phyloP scores from a whole-genome alignment of 225 moss, liverwort and hornwort genomes.

The Physcomitrellopsis africana region DNA sequence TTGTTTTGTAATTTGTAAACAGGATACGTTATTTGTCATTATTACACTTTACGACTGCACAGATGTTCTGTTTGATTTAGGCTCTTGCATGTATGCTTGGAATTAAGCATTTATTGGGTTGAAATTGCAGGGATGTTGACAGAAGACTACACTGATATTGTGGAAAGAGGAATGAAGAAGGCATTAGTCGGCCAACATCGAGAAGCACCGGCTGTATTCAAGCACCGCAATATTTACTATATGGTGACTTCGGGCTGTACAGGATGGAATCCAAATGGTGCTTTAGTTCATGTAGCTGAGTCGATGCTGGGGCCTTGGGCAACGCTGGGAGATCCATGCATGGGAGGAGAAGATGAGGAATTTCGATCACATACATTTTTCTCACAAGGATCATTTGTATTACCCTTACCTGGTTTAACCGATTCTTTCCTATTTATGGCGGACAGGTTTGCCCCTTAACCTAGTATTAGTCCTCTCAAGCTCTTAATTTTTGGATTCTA shows the following conservation, averaged over 20 bases:
- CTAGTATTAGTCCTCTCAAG: conserved; percentile 3
- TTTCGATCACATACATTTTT: conserved; percentile 82
- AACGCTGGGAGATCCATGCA: conserved; percentile 83
- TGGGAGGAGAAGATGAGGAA: conserved; percentile 78
- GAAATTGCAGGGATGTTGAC: conserved; percentile 56
- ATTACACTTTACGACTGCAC: not conserved
- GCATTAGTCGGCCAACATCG: conserved; percentile 72
- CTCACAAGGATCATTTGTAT: conserved; percentile 92
- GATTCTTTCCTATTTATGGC: conserved; percentile 85
- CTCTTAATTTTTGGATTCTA: not conserved
- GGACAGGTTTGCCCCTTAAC: conserved; percentile 57
- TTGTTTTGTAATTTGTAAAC: not conserved
- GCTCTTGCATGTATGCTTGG: not conserved
- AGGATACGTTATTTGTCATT: conserved; percentile 10
- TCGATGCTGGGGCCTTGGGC: conserved; percentile 95
- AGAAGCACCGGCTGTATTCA: conserved; percentile 96
- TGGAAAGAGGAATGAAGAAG: conserved; percentile 79
- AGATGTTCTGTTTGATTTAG: not conserved
- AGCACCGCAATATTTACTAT: conserved; percentile 82
- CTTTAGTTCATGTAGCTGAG: conserved; percentile 87
- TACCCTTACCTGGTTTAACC: conserved; percentile 86
- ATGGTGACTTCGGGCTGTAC: conserved; percentile 98
- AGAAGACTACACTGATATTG: conserved; percentile 79
- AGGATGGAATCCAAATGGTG: conserved; percentile 84
- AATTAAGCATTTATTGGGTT: not conserved